phyloP scores from a whole-genome alignment of 345 rosid species.

The Noccaea caerulescens region DNA sequence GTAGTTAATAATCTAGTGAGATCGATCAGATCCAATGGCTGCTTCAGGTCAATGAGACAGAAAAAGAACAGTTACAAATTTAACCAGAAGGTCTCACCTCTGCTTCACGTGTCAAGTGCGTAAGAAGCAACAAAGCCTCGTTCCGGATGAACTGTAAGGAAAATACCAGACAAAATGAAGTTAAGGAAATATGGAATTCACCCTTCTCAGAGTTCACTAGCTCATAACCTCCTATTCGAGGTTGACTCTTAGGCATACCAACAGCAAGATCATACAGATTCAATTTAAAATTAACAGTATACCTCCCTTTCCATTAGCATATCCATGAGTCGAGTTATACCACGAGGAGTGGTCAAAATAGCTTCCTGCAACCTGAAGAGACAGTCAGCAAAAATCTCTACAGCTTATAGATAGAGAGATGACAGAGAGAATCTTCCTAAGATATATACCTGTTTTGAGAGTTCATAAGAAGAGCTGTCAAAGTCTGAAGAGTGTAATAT shows the following conservation, averaged over 20 bases:
- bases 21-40: slow-evolving; percentile 4
- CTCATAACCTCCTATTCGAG: slow-evolving; percentile 27
- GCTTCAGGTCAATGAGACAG: slow-evolving; percentile 14
- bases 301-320: slow-evolving; percentile 99
- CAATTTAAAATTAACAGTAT: slow-evolving; percentile 13
- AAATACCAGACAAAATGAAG: slow-evolving; percentile 25
- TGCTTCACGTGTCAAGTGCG: slow-evolving; percentile 94
- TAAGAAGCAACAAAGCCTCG: slow-evolving; percentile 94
- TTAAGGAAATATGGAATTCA: background rate
- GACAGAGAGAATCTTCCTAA: slow-evolving; percentile 12
- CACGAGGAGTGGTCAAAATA: slow-evolving; percentile 93
- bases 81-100: slow-evolving; percentile 59
- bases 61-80: slow-evolving; percentile 14
- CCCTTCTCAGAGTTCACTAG: slow-evolving; percentile 15
- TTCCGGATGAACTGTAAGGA: slow-evolving; percentile 81
- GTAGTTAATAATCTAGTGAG: slow-evolving; percentile 32
- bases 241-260: slow-evolving; percentile 17
- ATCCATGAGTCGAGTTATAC: slow-evolving; percentile 97
- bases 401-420: slow-evolving; percentile 35
- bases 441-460: slow-evolving; percentile 79
- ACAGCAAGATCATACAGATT: slow-evolving; percentile 3
- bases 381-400: slow-evolving; percentile 50
- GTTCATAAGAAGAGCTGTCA: slow-evolving; percentile 92
- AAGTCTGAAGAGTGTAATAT: slow-evolving; percentile 90
- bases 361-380: slow-evolving; percentile 98